Conservation (phyloP, 2,329 filamentous ascomycete genomes). For the Thermoascus crustaceus region DNA sequence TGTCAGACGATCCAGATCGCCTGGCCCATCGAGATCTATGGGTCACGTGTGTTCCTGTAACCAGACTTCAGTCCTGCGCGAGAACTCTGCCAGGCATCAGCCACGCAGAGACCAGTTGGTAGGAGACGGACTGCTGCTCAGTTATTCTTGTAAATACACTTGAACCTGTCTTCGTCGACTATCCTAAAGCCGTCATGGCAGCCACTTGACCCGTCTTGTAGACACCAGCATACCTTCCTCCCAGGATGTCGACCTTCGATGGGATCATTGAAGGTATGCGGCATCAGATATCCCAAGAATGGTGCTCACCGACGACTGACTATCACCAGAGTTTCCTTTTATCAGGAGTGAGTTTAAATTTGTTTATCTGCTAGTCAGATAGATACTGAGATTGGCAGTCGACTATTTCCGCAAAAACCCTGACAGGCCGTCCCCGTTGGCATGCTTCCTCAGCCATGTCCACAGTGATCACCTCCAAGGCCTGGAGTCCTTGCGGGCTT, state of each 20-base stretch:
- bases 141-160: no score
- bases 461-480: slow-evolving; percentile 85
- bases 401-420: slow-evolving; percentile 66
- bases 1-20: neutral
- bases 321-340: slow-evolving; percentile 59
- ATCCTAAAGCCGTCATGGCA: no score
- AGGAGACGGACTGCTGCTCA: no score
- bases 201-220: neutral
- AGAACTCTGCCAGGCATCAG: no score
- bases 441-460: slow-evolving; percentile 85
- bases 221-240: neutral
- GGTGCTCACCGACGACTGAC: slow-evolving; percentile 8
- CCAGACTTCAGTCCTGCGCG: neutral
- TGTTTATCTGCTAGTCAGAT: slow-evolving; percentile 3
- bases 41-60: neutral
- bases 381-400: slow-evolving; percentile 42
- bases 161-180: no score
- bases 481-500: slow-evolving; percentile 64
- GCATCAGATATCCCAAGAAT: neutral
- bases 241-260: slow-evolving; percentile 66
- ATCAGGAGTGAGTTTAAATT: slow-evolving; percentile 52
- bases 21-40: neutral
- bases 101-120: no score
- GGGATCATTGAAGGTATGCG: slow-evolving; percentile 49
- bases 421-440: slow-evolving; percentile 55